Base-by-base conservation (phyloP, 1,284 basidiomycete species). In the Anthracocystis panici-leucophaei region DNA sequence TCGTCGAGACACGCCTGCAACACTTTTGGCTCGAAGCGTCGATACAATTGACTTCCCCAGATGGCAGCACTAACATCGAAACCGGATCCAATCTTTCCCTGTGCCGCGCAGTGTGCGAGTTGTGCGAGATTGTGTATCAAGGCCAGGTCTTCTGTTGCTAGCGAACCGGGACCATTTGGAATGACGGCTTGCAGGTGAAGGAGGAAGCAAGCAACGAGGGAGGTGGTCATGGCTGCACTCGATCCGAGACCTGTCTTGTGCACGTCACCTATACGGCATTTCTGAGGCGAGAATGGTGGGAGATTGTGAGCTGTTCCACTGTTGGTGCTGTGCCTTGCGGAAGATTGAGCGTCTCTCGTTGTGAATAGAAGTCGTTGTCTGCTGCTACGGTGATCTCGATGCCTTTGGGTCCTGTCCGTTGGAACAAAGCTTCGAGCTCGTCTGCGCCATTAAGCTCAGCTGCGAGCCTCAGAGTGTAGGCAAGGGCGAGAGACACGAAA, bases 181-280 rank as follows among this genome's bases (percentile, higher is more conserved):
- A 68, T 21, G 86, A 56, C 90, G 51, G 91, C 88, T 42, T 87
- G 87, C 64, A 96, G 88, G 80, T 94, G 93, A 11, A 94, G 86
- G 23, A 98, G 89, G 27, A 99, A 88, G 5, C 91, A 91, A 35
- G 92, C 91, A 49, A 94, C 92, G 61, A 99, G 90, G 38, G 95
- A 97, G 0, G 97, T 97, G 82, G 97, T 97, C 80, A 99, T 90
- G 0, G 97, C 94, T 0, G 96, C 96, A 10, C 95, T 97, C 5
- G 95, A 97, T 31, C 97, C 97, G 45, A 99, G 90, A 3, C 97
- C 97, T 0, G 97, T 99, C 87, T 99, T 99, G 89, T 98, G 95
- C 10, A 97, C 95, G 52, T 93, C 87, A 1, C 89, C 87, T 48
- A 99, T 78, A 8, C 74, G 65, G 40, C 75, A 75, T 14, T 61